Evolutionary conservation across 2,329 filamentous ascomycete genomes (phyloP).

Genomic region (Sporothrix pallida): DNA sequence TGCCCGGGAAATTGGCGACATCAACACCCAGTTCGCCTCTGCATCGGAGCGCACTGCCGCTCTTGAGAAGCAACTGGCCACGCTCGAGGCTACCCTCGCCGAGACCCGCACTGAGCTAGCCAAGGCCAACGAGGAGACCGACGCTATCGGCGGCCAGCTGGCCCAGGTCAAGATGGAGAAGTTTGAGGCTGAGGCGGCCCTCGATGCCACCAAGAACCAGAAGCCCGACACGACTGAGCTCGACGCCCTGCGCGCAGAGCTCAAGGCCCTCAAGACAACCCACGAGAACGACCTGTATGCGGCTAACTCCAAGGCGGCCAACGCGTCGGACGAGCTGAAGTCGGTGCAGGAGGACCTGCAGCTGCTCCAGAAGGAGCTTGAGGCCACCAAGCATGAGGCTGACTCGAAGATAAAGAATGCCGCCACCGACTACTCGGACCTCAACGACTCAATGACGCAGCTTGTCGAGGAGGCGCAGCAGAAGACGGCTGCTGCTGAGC

Average conservation of each 20-base stretch:
- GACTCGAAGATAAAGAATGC: conserved; percentile 61
- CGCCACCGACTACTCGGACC: conserved; percentile 65
- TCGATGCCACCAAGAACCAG: conserved; percentile 62
- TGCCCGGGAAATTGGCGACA: conserved; percentile 51
- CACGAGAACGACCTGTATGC: conserved; percentile 45
- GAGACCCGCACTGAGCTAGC: conserved; percentile 50
- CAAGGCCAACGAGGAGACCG: conserved; percentile 55
- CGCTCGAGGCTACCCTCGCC: conserved; percentile 48
- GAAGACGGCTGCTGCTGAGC: conserved; percentile 53
- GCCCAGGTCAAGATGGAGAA: conserved; percentile 66
- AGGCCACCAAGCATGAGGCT: conserved; percentile 57
- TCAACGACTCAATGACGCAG: conserved; percentile 66
- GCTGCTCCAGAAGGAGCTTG: conserved; percentile 59
- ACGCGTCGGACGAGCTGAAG: conserved; percentile 48
- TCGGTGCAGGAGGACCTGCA: conserved; percentile 53
- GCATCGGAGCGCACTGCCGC: conserved; percentile 52
- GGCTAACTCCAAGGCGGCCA: conserved; percentile 47
- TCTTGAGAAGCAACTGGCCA: conserved; percentile 47
- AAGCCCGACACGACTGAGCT: conserved; percentile 62
- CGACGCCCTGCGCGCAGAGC: conserved; percentile 58
- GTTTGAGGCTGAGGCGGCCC: conserved; percentile 63
- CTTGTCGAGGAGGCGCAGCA: conserved; percentile 64
- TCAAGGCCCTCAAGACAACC: conserved; percentile 54
- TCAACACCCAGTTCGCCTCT: conserved; percentile 42
- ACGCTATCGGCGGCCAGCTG: conserved; percentile 59